Base-by-base conservation (phyloP, 495 filamentous ascomycete genomes). In the Penicillium arizonense region DNA sequence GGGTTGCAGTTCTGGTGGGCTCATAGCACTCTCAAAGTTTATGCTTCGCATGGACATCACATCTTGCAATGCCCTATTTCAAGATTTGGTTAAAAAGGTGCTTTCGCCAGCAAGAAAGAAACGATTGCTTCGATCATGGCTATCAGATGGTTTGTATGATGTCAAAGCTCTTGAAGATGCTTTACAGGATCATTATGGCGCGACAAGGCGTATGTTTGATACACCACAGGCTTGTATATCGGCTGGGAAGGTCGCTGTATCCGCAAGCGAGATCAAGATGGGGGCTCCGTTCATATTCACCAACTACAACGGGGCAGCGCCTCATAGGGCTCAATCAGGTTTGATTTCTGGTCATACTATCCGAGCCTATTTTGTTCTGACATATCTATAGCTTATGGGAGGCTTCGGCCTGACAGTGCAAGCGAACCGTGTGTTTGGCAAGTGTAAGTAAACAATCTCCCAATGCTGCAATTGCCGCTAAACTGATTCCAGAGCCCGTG, bases 61-160 rank as follows among this genome's bases (percentile, higher is more conserved):
- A 23, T 14, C 50, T 18, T 68, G 55, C 45, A 55, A 53, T 20
- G 11, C 28, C 6, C n/a, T 55, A 13, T 68, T 64, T 55, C 42
- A 63, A 28, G 23, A 26, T 7, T 18, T 70, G 7, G 56, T 46
- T 12, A 57, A 56, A 50, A 48, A 56, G 43, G 26, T 58, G 12
- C 63, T 68, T 44, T 26, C 32, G 44, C 51, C 44, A 9, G 26
- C n/a, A 16, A 37, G 45, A 9, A 33, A 32, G 28, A 55, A 55
- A 21, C 28, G 38, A 10, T 44, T 43, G 12, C 36, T 55, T n/a
- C 34, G 45, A 13, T 47, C 38, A 21, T 60, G 47, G 45, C 40
- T 70, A 16, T 50, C 52, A 24, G 63, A 71, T 44, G 47, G 57
- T 21, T n/a, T 54, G n/a, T 71, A 71, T 41, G 33, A 57, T 44